Percentiles rank a stretch among this genome's conserved stretches.
These are phyloP conservation scores for Alternaria viburni DNA, from an alignment of 2,329 filamentous ascomycete genomes.

Conservation along the genomic window DNA sequence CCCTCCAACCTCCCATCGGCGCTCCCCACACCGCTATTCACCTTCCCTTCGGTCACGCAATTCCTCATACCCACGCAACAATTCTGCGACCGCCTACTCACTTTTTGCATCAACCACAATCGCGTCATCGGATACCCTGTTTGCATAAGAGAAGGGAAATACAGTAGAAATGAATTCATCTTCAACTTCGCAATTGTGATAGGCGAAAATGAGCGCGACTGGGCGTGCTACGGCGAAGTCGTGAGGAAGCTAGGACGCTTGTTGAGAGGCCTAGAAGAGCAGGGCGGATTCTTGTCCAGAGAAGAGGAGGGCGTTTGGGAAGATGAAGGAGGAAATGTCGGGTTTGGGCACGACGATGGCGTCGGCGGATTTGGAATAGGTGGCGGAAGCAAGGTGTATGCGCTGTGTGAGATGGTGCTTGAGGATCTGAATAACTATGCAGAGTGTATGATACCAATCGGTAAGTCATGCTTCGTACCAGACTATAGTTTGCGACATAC, in stretches of 20 bases:
- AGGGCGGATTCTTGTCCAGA: slow-evolving; percentile 80
- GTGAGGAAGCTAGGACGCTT: slow-evolving; percentile 84
- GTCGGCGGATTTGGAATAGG: slow-evolving; percentile 32
- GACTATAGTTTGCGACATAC: background rate
- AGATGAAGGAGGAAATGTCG: slow-evolving; percentile 26
- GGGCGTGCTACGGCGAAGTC: slow-evolving; percentile 80
- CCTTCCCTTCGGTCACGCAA: slow-evolving; percentile 85
- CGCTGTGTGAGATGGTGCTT: slow-evolving; percentile 81
- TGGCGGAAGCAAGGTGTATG: slow-evolving; percentile 63
- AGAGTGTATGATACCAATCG: slow-evolving; percentile 97
- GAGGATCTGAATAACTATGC: slow-evolving; percentile 97
- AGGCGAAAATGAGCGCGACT: slow-evolving; percentile 68
- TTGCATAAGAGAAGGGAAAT: slow-evolving; percentile 77
- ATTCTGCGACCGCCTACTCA: slow-evolving; percentile 90
- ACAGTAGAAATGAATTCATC: slow-evolving; percentile 94
- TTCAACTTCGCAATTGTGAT: slow-evolving; percentile 96
- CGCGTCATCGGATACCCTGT: slow-evolving; percentile 88
- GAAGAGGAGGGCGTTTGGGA: slow-evolving; percentile 55
- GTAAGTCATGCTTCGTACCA: slow-evolving; percentile 56
- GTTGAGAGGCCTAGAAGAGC: slow-evolving; percentile 89
- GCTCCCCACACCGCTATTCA: slow-evolving; percentile 70
- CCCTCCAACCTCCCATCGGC: slow-evolving; percentile 50
- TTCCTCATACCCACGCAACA: slow-evolving; percentile 95
- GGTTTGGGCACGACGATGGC: slow-evolving; percentile 8
- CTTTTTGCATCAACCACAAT: slow-evolving; percentile 76